phyloP scores from a whole-genome alignment of 371 early-diverging fungal species.

The Mortierella sp. region DNA sequence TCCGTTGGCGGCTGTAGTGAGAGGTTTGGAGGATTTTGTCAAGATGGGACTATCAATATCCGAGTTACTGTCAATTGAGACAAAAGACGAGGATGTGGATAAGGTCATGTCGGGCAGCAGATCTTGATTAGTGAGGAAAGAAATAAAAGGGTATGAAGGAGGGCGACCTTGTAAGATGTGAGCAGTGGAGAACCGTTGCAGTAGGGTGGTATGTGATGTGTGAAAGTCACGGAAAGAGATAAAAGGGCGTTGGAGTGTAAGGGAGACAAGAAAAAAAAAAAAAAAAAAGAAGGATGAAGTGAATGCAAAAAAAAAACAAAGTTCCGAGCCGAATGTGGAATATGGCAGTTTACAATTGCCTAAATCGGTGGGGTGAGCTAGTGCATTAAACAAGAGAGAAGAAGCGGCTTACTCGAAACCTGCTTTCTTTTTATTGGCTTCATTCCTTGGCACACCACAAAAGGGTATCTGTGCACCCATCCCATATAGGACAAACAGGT shows the following conservation, averaged over 20 bases:
- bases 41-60: constrained; percentile 38
- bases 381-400: not conserved
- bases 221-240: not conserved
- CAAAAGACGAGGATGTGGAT: constrained; percentile 28
- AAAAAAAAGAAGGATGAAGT: not conserved
- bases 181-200: not conserved
- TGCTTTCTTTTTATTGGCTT: too few relatives aligned
- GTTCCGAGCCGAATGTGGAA: constrained; percentile 23
- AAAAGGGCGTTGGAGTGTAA: not conserved
- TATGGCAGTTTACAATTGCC: not conserved
- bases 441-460: too few relatives aligned
- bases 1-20: not conserved
- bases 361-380: not conserved
- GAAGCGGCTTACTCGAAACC: not conserved
- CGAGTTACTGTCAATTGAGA: constrained; percentile 30
- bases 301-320: constrained; percentile 10
- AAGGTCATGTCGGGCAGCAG: not conserved
- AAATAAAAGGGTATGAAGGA: too few relatives aligned
- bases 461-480: too few relatives aligned
- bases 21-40: constrained; percentile 27
- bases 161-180: not conserved
- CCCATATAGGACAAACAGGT: too few relatives aligned
- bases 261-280: not conserved
- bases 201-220: not conserved
- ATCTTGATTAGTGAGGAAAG: not conserved